These are phyloP conservation scores for Irpex lacteus DNA, from an alignment of 1,284 basidiomycete genomes.

Conservation along the genomic window DNA sequence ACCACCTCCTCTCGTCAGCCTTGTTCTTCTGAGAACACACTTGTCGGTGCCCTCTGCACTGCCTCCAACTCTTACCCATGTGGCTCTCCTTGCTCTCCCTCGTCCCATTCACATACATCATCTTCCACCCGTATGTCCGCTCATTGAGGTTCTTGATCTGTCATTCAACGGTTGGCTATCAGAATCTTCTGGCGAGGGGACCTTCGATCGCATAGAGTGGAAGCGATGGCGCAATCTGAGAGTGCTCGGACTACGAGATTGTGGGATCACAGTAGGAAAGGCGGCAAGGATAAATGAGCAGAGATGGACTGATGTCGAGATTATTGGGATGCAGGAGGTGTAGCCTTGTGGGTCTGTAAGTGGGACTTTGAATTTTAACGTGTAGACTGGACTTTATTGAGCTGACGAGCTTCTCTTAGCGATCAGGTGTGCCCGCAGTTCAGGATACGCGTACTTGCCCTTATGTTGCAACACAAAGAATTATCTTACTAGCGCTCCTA, in stretches of 20 bases:
- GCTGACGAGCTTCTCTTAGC: too few relatives aligned
- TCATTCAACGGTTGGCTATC: constrained; percentile 66
- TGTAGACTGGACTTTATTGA: too few relatives aligned
- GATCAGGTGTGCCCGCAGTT: too few relatives aligned
- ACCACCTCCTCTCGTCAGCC: constrained; percentile 21
- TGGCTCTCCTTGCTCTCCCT: constrained; percentile 51
- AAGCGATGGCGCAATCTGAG: constrained; percentile 45
- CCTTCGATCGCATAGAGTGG: constrained; percentile 56
- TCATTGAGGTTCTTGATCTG: constrained; percentile 60
- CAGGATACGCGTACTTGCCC: too few relatives aligned
- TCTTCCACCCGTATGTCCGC: constrained; percentile 56
- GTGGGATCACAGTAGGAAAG: constrained; percentile 39
- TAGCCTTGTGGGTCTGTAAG: constrained; percentile 7
- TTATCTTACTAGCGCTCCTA: too few relatives aligned
- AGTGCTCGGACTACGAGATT: constrained; percentile 53
- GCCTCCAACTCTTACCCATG: constrained; percentile 55
- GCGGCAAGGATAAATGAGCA: constrained; percentile 48
- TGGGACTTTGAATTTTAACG: too few relatives aligned
- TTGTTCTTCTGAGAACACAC: constrained; percentile 33
- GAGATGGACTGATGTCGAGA: constrained; percentile 59
- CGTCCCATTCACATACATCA: constrained; percentile 47
- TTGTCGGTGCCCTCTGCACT: constrained; percentile 43
- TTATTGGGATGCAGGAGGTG: constrained; percentile 35
- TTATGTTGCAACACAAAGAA: too few relatives aligned
- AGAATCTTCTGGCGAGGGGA: constrained; percentile 26